Conservation (phyloP, 2,329 filamentous ascomycete species). For the Diplodia seriata region DNA sequence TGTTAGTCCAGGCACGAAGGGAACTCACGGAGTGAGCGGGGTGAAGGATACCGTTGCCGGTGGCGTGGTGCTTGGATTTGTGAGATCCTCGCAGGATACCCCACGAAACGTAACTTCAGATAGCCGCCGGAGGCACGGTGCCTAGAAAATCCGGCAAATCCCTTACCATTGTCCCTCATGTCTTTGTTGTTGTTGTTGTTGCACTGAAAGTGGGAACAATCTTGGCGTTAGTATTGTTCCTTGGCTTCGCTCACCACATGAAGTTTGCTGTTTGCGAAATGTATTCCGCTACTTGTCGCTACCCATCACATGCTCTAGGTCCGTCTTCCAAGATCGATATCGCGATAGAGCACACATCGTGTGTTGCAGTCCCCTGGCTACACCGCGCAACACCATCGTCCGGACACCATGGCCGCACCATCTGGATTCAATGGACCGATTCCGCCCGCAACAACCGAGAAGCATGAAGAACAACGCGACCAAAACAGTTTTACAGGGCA, state of each 20-base stretch:
- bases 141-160: neutral
- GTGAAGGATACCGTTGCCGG: neutral
- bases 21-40: neutral
- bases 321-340: neutral
- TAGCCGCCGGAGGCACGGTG: neutral
- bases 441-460: neutral
- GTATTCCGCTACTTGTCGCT: constrained; percentile 7
- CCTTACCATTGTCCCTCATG: constrained; percentile 6
- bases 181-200: constrained; percentile 30
- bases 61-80: neutral
- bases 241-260: constrained; percentile 14
- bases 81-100: constrained; percentile 8
- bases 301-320: neutral
- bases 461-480: constrained; percentile 6
- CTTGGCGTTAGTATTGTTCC: constrained; percentile 30
- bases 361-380: neutral
- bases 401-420: constrained; percentile 9
- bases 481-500: constrained; percentile 1
- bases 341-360: neutral
- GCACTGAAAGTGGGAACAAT: constrained; percentile 16
- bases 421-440: neutral
- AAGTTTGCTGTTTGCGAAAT: neutral
- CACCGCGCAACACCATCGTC: neutral
- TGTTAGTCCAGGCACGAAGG: neutral
- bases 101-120: neutral